Evolutionary conservation across 352 stramenopile genomes (phyloP).

Genomic region (Phytophthora nicotianae): DNA sequence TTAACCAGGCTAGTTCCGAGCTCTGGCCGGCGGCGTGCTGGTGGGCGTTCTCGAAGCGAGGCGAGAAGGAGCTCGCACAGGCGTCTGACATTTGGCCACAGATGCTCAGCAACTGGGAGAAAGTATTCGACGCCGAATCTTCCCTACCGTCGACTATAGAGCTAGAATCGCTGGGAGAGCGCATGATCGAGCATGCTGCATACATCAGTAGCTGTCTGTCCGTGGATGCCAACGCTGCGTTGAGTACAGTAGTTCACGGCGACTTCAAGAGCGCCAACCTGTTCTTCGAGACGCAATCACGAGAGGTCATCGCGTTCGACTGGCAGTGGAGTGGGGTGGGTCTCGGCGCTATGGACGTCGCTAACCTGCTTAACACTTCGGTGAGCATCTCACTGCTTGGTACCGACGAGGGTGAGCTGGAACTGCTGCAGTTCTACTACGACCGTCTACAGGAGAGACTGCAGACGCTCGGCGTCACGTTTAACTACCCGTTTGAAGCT

Average conservation of each 20-base stretch:
- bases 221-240: conserved; percentile 13
- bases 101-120: conserved; percentile 40
- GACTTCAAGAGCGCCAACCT: conserved; percentile 80
- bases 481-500: conserved; percentile 48
- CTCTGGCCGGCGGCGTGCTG: conserved; percentile 56
- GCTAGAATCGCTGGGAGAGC: conserved; percentile 39
- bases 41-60: conserved; percentile 71
- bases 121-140: conserved; percentile 19
- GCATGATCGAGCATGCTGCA: conserved; percentile 50
- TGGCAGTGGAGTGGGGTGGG: conserved; percentile 75
- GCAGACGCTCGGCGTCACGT: conserved; percentile 6
- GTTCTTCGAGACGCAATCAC: conserved; percentile 55
- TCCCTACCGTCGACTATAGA: conserved; percentile 19
- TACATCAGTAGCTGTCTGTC: conserved; percentile 59
- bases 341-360: conserved; percentile 67
- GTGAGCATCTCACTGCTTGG: conserved; percentile 53
- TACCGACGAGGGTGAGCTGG: conserved; percentile 32
- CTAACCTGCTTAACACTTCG: conserved; percentile 74
- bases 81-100: conserved; percentile 46
- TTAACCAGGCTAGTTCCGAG: conserved; percentile 30
- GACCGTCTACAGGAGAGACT: conserved; percentile 35
- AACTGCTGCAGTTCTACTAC: conserved; percentile 66
- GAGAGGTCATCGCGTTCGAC: conserved; percentile 66
- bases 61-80: conserved; percentile 44
- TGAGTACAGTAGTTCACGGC: conserved; percentile 62